These are phyloP conservation scores for Lachancea thermotolerans DNA, from an alignment of 805 yeast genomes.

Conservation along the genomic window DNA sequence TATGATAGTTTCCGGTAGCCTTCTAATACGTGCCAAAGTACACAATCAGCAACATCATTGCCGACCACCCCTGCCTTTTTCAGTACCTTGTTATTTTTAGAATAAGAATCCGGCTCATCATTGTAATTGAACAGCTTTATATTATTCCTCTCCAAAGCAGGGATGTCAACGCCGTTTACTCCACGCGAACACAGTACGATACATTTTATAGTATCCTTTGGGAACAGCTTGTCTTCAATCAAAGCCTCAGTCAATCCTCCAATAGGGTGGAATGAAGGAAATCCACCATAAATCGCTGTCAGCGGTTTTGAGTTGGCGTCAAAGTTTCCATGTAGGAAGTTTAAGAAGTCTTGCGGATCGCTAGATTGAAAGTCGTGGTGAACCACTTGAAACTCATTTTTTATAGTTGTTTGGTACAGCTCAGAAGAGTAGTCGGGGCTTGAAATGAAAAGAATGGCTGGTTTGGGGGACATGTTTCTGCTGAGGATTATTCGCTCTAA, in stretches of 20 bases:
- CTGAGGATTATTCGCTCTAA: too few relatives aligned
- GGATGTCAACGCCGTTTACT: constrained; percentile 43
- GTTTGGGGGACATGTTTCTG: constrained; percentile 4
- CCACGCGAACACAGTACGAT: constrained; percentile 55
- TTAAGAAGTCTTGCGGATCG: constrained; percentile 11
- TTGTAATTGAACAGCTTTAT: constrained; percentile 41
- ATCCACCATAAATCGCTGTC: constrained; percentile 52
- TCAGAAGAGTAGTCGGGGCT: constrained; percentile 14
- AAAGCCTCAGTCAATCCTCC: constrained; percentile 46
- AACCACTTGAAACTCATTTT: constrained; percentile 11
- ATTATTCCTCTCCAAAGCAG: constrained; percentile 33
- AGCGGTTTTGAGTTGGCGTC: constrained; percentile 14
- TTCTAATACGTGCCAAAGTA: constrained; percentile 47
- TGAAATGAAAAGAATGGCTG: constrained; percentile 20
- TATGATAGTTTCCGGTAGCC: constrained; percentile 46
- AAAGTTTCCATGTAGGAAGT: constrained; percentile 11
- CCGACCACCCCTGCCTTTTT: constrained; percentile 38
- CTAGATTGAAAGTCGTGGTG: constrained; percentile 12
- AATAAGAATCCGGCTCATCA: constrained; percentile 11
- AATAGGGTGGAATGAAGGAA: constrained; percentile 46
- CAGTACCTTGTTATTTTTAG: constrained; percentile 3
- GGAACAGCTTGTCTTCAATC: constrained; percentile 35
- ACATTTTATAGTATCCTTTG: constrained; percentile 37
- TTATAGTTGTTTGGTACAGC: constrained; percentile 10
- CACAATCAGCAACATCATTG: constrained; percentile 61